Evolutionary conservation across 306 rosid genomes (phyloP).

Genomic region (Geum urbanum): DNA sequence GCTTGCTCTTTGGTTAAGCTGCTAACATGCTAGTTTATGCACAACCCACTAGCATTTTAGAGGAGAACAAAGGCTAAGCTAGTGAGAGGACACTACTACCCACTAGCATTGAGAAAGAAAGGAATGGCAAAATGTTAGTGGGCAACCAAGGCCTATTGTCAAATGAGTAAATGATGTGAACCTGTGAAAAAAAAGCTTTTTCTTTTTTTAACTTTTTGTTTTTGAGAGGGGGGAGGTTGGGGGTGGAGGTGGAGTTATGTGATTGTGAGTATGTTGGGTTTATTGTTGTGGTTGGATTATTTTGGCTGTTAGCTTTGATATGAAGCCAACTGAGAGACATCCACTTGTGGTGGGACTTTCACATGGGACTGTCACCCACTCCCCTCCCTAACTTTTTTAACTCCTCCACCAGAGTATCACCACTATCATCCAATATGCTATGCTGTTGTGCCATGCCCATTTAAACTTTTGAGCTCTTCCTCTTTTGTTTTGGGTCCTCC

Average conservation of each 20-base stretch:
- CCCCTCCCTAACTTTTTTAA: neutral
- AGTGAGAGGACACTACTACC: conserved; percentile 19
- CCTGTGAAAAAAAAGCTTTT: conserved; percentile 24
- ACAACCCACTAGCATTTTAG: conserved; percentile 69
- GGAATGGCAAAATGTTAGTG: conserved; percentile 30
- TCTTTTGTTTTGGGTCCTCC: conserved; percentile 24
- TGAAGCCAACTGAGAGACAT: conserved; percentile 73
- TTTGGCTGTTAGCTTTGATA: conserved; percentile 91
- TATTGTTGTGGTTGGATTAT: conserved; percentile 39
- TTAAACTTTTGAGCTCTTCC: conserved; percentile 27
- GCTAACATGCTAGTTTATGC: conserved; percentile 53
- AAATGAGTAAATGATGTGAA: conserved; percentile 67
- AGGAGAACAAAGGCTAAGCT: conserved; percentile 22
- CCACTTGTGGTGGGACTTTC: conserved; percentile 61
- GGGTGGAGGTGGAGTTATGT: conserved; percentile 26
- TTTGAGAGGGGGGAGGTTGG: neutral
- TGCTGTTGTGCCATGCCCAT: conserved; percentile 44
- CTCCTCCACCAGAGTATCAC: no score
- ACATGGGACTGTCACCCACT: conserved; percentile 88
- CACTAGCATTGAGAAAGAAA: conserved; percentile 1
- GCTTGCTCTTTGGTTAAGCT: conserved; percentile 36
- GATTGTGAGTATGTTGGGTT: conserved; percentile 39
- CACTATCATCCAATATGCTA: conserved; percentile 47
- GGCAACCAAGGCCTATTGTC: conserved; percentile 50
- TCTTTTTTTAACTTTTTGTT: conserved; percentile 19